A percentile compares a stretch with the other conserved stretches of the same genome.
Evolutionary conservation across 768 basidiomycete species (phyloP).

Genomic region (Pluteus cervinus): DNA sequence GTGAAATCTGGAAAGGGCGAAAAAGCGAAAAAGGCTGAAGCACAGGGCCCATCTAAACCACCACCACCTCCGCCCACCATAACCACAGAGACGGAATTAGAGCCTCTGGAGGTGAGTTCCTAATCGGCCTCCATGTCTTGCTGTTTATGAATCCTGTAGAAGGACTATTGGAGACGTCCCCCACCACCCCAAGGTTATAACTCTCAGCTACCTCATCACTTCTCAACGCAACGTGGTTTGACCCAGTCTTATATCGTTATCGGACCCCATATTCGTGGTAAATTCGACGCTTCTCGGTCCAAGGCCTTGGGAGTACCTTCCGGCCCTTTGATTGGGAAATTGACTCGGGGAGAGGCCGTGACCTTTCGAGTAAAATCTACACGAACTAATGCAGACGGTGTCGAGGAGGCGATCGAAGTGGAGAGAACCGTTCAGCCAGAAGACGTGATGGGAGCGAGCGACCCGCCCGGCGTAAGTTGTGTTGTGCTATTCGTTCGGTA

Average conservation of each 20-base stretch:
- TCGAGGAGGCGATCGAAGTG: background rate
- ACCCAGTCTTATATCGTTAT: conserved; percentile 36
- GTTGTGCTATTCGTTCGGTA: background rate
- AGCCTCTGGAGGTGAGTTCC: too few relatives aligned
- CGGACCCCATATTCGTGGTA: conserved; percentile 51
- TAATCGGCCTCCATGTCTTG: too few relatives aligned
- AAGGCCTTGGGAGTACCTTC: conserved; percentile 53
- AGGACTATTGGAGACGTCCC: conserved; percentile 23
- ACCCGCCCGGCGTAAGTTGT: conserved; percentile 37
- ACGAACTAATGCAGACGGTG: conserved; percentile 26
- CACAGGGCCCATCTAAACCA: conserved; percentile 1
- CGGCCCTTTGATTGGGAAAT: conserved; percentile 49
- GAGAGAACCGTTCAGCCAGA: conserved; percentile 43
- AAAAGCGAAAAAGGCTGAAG: conserved; percentile 11
- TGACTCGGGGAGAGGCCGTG: conserved; percentile 64
- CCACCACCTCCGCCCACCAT: too few relatives aligned
- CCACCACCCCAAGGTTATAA: conserved; percentile 26
- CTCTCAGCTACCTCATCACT: conserved; percentile 31
- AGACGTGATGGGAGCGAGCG: conserved; percentile 51
- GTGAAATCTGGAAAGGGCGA: conserved; percentile 7
- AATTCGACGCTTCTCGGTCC: conserved; percentile 70
- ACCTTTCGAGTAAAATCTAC: conserved; percentile 45
- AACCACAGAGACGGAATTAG: too few relatives aligned
- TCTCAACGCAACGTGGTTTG: conserved; percentile 9
- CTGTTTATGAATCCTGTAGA: conserved; percentile 10